Percentiles rank a stretch among this genome's conserved stretches.
Evolutionary conservation across 2,329 filamentous ascomycete species (phyloP).

Genomic region (Penicillium thymicola): DNA sequence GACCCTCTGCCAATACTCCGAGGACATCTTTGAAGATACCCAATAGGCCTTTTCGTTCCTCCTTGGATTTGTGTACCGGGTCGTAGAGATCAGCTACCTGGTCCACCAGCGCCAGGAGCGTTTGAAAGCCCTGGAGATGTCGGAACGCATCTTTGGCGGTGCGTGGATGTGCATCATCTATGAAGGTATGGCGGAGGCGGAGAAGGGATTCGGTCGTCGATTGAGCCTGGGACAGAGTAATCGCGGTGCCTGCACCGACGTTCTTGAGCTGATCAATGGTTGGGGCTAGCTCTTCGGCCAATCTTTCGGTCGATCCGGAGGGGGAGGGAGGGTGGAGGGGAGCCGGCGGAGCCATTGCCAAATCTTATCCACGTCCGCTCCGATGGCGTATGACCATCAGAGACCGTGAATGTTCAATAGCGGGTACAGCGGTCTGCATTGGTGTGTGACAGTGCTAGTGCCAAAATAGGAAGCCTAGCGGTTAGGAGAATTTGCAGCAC

Average conservation of each 20-base stretch:
- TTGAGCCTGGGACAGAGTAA: slow-evolving; percentile 33
- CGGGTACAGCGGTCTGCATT: slow-evolving; percentile 35
- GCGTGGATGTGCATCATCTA: slow-evolving; percentile 49
- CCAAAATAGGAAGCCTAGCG: slow-evolving; percentile 4
- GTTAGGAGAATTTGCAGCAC: slow-evolving; percentile 3
- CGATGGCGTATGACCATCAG: slow-evolving; percentile 30
- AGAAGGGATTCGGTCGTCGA: slow-evolving; percentile 57
- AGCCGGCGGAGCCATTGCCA: slow-evolving; percentile 28
- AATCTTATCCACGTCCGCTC: slow-evolving; percentile 35
- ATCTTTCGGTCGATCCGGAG: slow-evolving; percentile 33
- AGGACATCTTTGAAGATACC: slow-evolving; percentile 57
- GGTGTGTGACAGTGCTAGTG: slow-evolving; percentile 24
- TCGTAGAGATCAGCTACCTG: slow-evolving; percentile 74
- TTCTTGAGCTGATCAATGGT: slow-evolving; percentile 37
- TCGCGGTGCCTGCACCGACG: slow-evolving; percentile 29
- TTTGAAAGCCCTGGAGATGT: slow-evolving; percentile 73
- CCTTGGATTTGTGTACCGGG: slow-evolving; percentile 54
- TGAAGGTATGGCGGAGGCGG: slow-evolving; percentile 63
- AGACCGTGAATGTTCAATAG: slow-evolving; percentile 34
- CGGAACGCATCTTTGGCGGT: slow-evolving; percentile 76
- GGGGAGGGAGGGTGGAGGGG: slow-evolving; percentile 28
- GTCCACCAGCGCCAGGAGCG: slow-evolving; percentile 65
- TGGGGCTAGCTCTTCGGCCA: slow-evolving; percentile 38
- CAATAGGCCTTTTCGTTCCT: slow-evolving; percentile 65
- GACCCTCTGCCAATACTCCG: slow-evolving; percentile 67